Conservation (phyloP, 371 early-diverging fungal species). For the Lichtheimia ornata region DNA sequence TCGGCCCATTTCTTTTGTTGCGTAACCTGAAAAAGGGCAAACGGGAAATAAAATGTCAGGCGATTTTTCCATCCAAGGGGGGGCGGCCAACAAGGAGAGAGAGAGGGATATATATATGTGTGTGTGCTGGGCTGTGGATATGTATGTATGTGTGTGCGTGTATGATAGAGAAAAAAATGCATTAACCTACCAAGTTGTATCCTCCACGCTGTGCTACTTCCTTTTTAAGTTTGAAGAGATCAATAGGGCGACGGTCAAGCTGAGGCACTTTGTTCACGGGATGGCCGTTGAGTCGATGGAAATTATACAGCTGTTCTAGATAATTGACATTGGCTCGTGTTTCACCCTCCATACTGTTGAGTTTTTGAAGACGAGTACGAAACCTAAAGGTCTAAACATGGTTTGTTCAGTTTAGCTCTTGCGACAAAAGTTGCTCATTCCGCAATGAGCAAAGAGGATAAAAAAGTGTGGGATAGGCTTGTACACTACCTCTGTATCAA, state of each 20-base stretch:
- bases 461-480: neutral
- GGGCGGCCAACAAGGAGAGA: too few species aligned
- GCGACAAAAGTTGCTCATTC: conserved; percentile 2
- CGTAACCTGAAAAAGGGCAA: conserved; percentile 58
- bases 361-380: conserved; percentile 84
- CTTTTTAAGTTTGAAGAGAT: conserved; percentile 81
- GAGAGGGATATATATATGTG: too few species aligned
- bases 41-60: conserved; percentile 13
- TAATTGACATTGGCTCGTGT: conserved; percentile 88
- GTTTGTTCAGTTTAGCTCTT: neutral
- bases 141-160: too few species aligned
- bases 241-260: conserved; percentile 83
- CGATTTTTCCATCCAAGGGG: conserved; percentile 2
- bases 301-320: conserved; percentile 86
- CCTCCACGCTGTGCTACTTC: conserved; percentile 86
- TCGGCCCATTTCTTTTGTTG: conserved; percentile 88
- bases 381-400: conserved; percentile 82
- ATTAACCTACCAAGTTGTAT: conserved; percentile 59
- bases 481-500: conserved; percentile 76
- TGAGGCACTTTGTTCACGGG: conserved; percentile 78
- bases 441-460: conserved; percentile 2
- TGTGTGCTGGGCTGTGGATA: too few species aligned
- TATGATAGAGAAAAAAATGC: neutral
- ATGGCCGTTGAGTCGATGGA: conserved; percentile 80
- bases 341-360: conserved; percentile 91